phyloP scores from a whole-genome alignment of 805 yeast genomes.

The Tetrapisispora namnaoensis region DNA sequence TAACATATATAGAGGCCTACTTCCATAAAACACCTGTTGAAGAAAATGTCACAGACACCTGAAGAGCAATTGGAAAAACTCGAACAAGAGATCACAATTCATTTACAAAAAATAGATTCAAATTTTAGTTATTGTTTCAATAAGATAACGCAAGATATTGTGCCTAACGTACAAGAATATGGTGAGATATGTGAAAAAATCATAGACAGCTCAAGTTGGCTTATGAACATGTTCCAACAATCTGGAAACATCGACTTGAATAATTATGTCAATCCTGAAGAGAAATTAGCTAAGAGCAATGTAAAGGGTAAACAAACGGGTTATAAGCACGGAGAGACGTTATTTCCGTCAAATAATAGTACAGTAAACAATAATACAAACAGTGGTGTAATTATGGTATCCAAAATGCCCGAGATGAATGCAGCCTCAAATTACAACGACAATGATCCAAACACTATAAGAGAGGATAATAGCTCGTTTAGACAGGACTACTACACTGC shows the following conservation, averaged over 20 bases:
- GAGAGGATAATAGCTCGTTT: not conserved
- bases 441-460: not conserved
- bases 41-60: slow-evolving; percentile 1
- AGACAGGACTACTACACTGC: slow-evolving; percentile 15
- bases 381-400: slow-evolving; percentile 3
- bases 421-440: not conserved
- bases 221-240: slow-evolving; percentile 71
- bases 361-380: slow-evolving; percentile 1
- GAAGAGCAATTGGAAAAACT: slow-evolving; percentile 42
- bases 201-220: slow-evolving; percentile 58
- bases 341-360: slow-evolving; percentile 3
- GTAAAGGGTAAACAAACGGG: not conserved
- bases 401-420: slow-evolving; percentile 3
- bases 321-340: not conserved
- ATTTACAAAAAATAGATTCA: slow-evolving; percentile 69
- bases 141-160: slow-evolving; percentile 53
- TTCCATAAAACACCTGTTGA: no score
- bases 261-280: not conserved
- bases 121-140: slow-evolving; percentile 60
- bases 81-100: slow-evolving; percentile 71
- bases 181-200: slow-evolving; percentile 48
- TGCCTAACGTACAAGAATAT: slow-evolving; percentile 59
- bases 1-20: no score
- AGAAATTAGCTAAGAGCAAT: not conserved
- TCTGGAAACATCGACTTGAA: slow-evolving; percentile 55